Conservation (phyloP, 306 rosid genomes). For the Cicer pinnatifidum region DNA sequence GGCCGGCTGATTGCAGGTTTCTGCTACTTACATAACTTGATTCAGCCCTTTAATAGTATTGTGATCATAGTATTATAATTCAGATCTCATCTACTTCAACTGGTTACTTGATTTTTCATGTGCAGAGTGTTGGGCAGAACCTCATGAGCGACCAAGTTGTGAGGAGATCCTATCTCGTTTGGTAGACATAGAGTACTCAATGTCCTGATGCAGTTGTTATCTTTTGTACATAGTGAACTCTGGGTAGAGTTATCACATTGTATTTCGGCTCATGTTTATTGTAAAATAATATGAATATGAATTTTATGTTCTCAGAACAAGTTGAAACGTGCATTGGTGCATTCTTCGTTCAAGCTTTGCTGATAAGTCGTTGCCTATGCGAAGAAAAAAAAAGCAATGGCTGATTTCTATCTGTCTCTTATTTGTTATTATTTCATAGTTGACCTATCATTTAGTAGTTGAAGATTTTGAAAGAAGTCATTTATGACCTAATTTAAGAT, state of each 20-base stretch:
- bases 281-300: conserved; percentile 47
- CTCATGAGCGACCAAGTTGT: conserved; percentile 84
- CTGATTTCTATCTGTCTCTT: conserved; percentile 19
- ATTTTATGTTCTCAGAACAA: conserved; percentile 47
- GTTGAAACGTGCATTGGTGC: conserved; percentile 36
- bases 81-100: conserved; percentile 25
- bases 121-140: conserved; percentile 95
- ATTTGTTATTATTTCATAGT: background rate
- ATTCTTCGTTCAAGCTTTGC: background rate
- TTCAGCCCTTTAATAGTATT: conserved; percentile 1
- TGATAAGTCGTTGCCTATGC: conserved; percentile 25
- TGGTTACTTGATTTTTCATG: conserved; percentile 18
- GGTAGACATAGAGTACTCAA: conserved; percentile 79
- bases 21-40: conserved; percentile 3
- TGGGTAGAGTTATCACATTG: conserved; percentile 64
- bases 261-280: conserved; percentile 66
- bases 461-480: background rate
- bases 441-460: background rate
- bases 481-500: background rate
- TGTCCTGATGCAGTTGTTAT: conserved; percentile 58
- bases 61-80: conserved; percentile 5
- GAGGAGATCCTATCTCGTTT: conserved; percentile 87
- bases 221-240: conserved; percentile 62
- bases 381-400: background rate
- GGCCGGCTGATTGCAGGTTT: conserved; percentile 88